Conservation (phyloP, 768 basidiomycete genomes). For the Naematelia aurantialba region DNA sequence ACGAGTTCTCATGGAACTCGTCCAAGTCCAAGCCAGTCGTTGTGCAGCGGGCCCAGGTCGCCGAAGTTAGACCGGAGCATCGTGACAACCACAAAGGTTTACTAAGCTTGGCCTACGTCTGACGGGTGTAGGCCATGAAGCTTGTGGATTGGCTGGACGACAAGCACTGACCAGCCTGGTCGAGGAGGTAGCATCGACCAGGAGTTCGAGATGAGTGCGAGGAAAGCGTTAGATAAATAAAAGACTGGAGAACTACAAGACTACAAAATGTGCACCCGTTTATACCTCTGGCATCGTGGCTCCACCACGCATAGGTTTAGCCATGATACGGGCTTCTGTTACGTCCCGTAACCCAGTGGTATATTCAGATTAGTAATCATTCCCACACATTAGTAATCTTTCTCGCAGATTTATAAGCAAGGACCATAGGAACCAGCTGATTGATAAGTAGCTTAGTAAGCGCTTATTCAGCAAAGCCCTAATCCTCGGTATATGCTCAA, state of each 20-base stretch:
- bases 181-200: no score
- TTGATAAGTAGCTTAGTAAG: not conserved
- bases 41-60: no score
- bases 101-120: not conserved
- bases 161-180: not conserved
- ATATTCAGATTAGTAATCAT: not conserved
- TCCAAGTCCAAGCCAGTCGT: no score
- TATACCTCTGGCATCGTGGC: not conserved
- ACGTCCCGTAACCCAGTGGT: not conserved
- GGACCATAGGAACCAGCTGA: not conserved
- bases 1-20: no score
- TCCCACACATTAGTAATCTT: not conserved
- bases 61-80: not conserved
- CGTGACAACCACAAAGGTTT: not conserved
- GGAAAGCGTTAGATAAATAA: not conserved
- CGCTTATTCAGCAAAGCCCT: not conserved
- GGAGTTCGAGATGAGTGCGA: not conserved
- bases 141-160: not conserved
- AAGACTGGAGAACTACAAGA: not conserved
- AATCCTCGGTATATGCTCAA: not conserved
- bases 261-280: no score
- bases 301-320: not conserved
- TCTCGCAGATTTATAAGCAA: not conserved
- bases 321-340: not conserved
- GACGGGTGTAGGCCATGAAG: not conserved